phyloP scores from a whole-genome alignment of 2,329 filamentous ascomycete species.

The Lecanicillium sp. region DNA sequence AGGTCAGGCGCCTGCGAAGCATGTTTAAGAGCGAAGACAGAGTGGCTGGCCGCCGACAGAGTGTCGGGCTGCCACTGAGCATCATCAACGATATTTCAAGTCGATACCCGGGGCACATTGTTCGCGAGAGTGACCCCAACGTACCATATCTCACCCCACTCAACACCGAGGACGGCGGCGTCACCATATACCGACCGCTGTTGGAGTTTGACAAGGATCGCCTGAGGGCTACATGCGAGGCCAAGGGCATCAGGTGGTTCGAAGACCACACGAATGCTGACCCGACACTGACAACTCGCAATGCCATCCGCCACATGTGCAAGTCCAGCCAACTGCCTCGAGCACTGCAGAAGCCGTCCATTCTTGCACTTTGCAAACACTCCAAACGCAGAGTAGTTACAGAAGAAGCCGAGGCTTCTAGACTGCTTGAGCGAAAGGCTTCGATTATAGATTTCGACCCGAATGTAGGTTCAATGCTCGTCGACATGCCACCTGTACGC shows the following conservation, averaged over 20 bases:
- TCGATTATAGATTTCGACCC: constrained; percentile 40
- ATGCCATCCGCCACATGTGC: constrained; percentile 67
- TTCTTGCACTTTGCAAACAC: constrained; percentile 53
- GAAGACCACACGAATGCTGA: constrained; percentile 82
- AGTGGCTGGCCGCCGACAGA: constrained; percentile 15
- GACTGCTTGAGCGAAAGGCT: constrained; percentile 41
- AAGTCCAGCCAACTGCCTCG: constrained; percentile 52
- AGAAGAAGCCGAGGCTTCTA: constrained; percentile 44
- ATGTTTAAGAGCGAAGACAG: constrained; percentile 14
- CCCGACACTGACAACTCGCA: constrained; percentile 67
- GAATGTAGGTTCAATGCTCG: constrained; percentile 38
- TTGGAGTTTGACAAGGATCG: constrained; percentile 63
- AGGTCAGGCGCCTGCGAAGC: constrained; percentile 20
- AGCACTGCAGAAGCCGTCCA: constrained; percentile 57
- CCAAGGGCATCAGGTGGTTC: constrained; percentile 64
- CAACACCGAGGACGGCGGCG: constrained; percentile 54
- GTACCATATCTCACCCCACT: constrained; percentile 27
- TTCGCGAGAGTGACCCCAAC: constrained; percentile 11
- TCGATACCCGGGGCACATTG: constrained; percentile 19
- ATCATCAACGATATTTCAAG: constrained; percentile 14
- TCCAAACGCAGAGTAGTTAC: constrained; percentile 35
- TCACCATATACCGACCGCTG: constrained; percentile 62
- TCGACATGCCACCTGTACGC: constrained; percentile 33
- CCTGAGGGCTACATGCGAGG: constrained; percentile 66
- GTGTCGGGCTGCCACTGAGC: constrained; percentile 3